Base-by-base conservation (phyloP, 1,139 yeast genomes). In the Kluyveromyces sp. region DNA sequence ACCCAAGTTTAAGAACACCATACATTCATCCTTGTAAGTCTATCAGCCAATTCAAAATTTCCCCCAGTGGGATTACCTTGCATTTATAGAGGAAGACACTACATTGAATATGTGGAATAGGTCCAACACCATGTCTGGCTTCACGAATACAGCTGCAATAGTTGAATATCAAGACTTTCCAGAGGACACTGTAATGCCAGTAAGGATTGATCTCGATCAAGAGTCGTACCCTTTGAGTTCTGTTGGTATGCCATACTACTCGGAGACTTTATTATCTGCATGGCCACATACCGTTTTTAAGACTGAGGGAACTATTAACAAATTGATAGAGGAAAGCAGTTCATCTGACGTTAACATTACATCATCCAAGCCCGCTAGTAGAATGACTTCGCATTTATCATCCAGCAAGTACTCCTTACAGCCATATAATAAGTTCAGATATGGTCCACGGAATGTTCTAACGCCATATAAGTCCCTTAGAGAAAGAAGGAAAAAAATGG, bases 161-260 rank as follows among this genome's bases (percentile, higher is more conserved):
- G 64, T 72, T 41, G 67, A 71, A 37, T 63, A 59, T 42, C 64
- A 68, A 33, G 63, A 57, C 32, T 66, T 64, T 35, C 54, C 64
- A 48, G 70, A 65, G 39, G 67, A 60, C 43, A 63, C 66, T 8
- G 45, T 53, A 0, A 38, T 51, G 3, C 52, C 56, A 3, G 61
- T 57, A 41, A 79, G 83, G 0, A 72, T 63, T 3, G 52, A 63
- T 2, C 54, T 72, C 7, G 70, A 70, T 41, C 68, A 77, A 15
- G 75, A 75, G 38, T 68, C 67, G 6, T 58, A 66, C 8, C 90
- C 97, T 0, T 68, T 92, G 45, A 82, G 82, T 40, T 62, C 79
- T 1, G 72, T 92, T 1, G 97, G 97, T 6, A 70, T 92, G 79
- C 97, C 98, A 0, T 88, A 83, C 59, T 92, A 88, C 63, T 81